Percentiles rank a stretch among this genome's conserved stretches.
These are phyloP conservation scores for Solanum chacoense DNA, from an alignment of 305 asterid species.

Conservation along the genomic window DNA sequence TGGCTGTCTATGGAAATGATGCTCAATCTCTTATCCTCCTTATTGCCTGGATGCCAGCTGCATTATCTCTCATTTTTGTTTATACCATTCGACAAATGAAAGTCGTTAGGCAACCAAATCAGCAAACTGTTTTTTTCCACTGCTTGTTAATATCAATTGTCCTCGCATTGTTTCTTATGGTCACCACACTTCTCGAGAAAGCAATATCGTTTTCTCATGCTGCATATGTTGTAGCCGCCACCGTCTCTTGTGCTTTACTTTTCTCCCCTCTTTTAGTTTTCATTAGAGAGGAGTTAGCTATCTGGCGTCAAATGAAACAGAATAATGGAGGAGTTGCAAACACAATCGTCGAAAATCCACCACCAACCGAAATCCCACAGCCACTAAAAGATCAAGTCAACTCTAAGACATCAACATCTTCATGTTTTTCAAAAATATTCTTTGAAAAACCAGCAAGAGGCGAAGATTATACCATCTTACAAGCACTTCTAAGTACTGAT, in stretches of 20 bases:
- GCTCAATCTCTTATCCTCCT: slow-evolving; percentile 61
- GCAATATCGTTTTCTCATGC: slow-evolving; percentile 35
- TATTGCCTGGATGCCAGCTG: slow-evolving; percentile 86
- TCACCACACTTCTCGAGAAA: slow-evolving; percentile 40
- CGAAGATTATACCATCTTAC: slow-evolving; percentile 59
- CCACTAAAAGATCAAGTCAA: neutral
- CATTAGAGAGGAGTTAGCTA: slow-evolving; percentile 34
- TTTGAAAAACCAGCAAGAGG: slow-evolving; percentile 61
- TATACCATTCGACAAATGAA: slow-evolving; percentile 53
- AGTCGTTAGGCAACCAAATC: slow-evolving; percentile 31
- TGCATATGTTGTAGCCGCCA: slow-evolving; percentile 45
- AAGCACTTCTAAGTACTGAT: slow-evolving; percentile 62
- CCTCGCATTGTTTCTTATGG: slow-evolving; percentile 51
- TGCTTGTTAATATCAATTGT: slow-evolving; percentile 38
- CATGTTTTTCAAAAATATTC: slow-evolving; percentile 22
- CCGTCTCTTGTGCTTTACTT: slow-evolving; percentile 38
- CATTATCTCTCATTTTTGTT: slow-evolving; percentile 57
- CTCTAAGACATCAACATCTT: neutral
- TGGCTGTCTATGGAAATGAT: slow-evolving; percentile 73
- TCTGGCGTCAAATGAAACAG: slow-evolving; percentile 13
- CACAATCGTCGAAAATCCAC: neutral
- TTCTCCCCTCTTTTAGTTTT: slow-evolving; percentile 45
- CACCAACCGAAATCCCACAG: neutral
- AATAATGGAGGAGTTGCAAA: neutral
- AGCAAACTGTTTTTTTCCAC: slow-evolving; percentile 37